Percentiles rank a stretch among this genome's conserved stretches.
Evolutionary conservation across 2,329 filamentous ascomycete species (phyloP).

Genomic region (Daldinia sp.): DNA sequence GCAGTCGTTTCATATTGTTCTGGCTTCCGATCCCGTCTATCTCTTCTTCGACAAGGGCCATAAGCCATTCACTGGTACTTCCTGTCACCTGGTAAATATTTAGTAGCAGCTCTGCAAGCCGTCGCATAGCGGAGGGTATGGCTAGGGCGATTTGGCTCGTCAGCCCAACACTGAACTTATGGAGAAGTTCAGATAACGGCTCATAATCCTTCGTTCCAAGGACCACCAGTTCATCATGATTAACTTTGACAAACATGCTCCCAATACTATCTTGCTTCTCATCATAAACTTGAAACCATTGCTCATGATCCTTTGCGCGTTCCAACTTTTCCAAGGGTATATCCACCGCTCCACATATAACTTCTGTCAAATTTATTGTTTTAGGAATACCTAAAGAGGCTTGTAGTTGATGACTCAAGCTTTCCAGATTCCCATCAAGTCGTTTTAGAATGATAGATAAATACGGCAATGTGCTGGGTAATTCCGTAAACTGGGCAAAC

Average conservation of each 20-base stretch:
- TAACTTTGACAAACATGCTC: constrained; percentile 84
- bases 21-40: constrained; percentile 94
- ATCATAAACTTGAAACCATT: constrained; percentile 88
- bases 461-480: constrained; percentile 76
- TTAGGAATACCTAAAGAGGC: constrained; percentile 59
- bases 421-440: constrained; percentile 64
- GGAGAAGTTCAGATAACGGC: constrained; percentile 82
- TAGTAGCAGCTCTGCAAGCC: constrained; percentile 85
- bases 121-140: constrained; percentile 80
- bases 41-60: constrained; percentile 93
- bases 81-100: constrained; percentile 97
- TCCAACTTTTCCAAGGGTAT: constrained; percentile 84
- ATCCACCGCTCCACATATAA: constrained; percentile 79
- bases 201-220: constrained; percentile 88
- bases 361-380: constrained; percentile 61
- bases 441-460: constrained; percentile 80
- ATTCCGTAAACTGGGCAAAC: constrained; percentile 80
- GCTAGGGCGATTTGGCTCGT: constrained; percentile 86
- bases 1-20: constrained; percentile 77
- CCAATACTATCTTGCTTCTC: constrained; percentile 81
- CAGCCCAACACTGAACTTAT: constrained; percentile 84
- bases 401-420: constrained; percentile 59
- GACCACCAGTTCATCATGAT: constrained; percentile 90
- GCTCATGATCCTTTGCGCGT: constrained; percentile 80
- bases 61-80: constrained; percentile 87